Evolutionary conservation across 2,329 filamentous ascomycete species (phyloP).

Genomic region (Tympanopsis confertula): DNA sequence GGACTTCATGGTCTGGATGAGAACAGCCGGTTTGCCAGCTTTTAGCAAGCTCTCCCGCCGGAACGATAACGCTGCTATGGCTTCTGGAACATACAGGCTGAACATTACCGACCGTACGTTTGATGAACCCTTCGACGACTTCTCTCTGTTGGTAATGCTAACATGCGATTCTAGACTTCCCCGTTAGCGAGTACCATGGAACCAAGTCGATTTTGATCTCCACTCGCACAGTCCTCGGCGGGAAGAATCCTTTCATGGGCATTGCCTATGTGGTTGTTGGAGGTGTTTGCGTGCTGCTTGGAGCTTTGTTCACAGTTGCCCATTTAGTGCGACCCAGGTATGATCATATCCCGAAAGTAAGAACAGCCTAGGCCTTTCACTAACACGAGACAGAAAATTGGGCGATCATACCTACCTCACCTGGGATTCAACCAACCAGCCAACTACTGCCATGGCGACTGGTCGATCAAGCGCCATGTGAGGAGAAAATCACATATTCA

Average conservation of each 20-base stretch:
- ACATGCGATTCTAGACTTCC: constrained; percentile 54
- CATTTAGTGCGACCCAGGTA: constrained; percentile 86
- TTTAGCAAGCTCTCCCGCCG: constrained; percentile 89
- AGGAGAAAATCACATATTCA: constrained; percentile 7
- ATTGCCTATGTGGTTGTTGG: constrained; percentile 94
- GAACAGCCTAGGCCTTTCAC: not conserved
- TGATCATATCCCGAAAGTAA: constrained; percentile 14
- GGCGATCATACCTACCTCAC: constrained; percentile 95
- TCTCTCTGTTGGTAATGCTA: not conserved
- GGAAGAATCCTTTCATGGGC: constrained; percentile 87
- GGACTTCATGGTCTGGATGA: constrained; percentile 97
- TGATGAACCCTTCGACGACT: not conserved
- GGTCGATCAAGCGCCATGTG: constrained; percentile 40
- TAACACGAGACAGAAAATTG: constrained; percentile 59
- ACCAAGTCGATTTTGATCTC: constrained; percentile 85
- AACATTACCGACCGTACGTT: constrained; percentile 67
- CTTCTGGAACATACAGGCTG: constrained; percentile 61
- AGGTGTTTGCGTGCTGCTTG: constrained; percentile 81
- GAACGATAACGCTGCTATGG: constrained; percentile 63
- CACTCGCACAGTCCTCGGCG: constrained; percentile 84
- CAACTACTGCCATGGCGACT: constrained; percentile 38
- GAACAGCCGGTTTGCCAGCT: constrained; percentile 80
- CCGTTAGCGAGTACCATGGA: constrained; percentile 66
- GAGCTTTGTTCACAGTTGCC: constrained; percentile 75
- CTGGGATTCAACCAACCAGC: constrained; percentile 72